Conservation (phyloP, 805 yeast genomes). For the Candida coleopterorum region DNA sequence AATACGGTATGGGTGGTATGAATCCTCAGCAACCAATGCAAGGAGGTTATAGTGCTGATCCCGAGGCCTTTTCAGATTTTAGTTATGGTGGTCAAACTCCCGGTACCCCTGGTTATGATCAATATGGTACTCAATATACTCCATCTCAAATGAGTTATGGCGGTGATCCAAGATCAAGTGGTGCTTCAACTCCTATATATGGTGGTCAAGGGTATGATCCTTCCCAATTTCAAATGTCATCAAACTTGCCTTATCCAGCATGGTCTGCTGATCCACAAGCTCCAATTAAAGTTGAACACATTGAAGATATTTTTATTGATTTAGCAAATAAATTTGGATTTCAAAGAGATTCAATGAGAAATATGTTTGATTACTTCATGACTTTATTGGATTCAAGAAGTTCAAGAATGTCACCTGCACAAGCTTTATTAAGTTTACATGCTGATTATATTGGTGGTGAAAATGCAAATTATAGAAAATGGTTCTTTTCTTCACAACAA, state of each 20-base stretch:
- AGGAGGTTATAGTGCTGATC: slow-evolving; percentile 39
- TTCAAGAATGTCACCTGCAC: slow-evolving; percentile 86
- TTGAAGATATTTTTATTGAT: slow-evolving; percentile 82
- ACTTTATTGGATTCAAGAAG: slow-evolving; percentile 76
- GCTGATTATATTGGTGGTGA: slow-evolving; percentile 90
- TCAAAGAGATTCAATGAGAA: slow-evolving; percentile 92
- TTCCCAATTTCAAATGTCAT: slow-evolving; percentile 59
- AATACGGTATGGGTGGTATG: slow-evolving; percentile 26
- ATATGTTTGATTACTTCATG: slow-evolving; percentile 86
- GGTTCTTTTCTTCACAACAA: slow-evolving; percentile 86
- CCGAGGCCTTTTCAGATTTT: slow-evolving; percentile 65
- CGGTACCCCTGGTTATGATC: slow-evolving; percentile 67
- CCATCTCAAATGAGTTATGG: slow-evolving; percentile 87
- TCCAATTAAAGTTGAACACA: slow-evolving; percentile 77
- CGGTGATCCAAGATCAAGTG: slow-evolving; percentile 74
- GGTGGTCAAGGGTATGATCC: slow-evolving; percentile 66
- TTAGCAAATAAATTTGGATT: slow-evolving; percentile 80
- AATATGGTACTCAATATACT: slow-evolving; percentile 66
- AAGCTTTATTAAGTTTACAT: slow-evolving; percentile 75
- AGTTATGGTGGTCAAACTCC: slow-evolving; percentile 48
- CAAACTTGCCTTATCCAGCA: slow-evolving; percentile 96
- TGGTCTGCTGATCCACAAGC: slow-evolving; percentile 96
- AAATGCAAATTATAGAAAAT: slow-evolving; percentile 76
- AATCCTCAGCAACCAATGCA: slow-evolving; percentile 13
- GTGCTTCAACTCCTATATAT: slow-evolving; percentile 91